Percentiles rank a stretch among this genome's conserved stretches.
Evolutionary conservation across 2,329 filamentous ascomycete species (phyloP).

Genomic region (Aspergillus clavatus): DNA sequence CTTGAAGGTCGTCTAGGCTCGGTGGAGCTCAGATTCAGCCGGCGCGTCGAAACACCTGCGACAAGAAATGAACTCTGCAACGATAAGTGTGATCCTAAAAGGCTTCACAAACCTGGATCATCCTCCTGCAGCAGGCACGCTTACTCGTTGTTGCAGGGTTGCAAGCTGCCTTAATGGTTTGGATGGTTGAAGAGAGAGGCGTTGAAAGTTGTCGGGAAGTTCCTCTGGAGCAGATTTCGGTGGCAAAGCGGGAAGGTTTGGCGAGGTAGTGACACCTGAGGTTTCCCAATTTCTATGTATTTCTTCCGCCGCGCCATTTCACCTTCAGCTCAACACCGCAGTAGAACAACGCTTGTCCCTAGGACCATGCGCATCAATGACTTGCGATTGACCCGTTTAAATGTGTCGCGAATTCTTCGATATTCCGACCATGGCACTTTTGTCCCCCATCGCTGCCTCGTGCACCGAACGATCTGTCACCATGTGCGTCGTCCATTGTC

Average conservation of each 20-base stretch:
- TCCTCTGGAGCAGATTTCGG: slow-evolving; percentile 29
- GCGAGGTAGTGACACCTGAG: slow-evolving; percentile 15
- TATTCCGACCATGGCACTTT: not conserved
- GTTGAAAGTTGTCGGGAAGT: slow-evolving; percentile 27
- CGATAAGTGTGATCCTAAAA: slow-evolving; percentile 19
- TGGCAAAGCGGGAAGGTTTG: slow-evolving; percentile 33
- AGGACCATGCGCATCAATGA: slow-evolving; percentile 25
- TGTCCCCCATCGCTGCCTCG: slow-evolving; percentile 15
- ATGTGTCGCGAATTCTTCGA: slow-evolving; percentile 3
- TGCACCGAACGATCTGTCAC: slow-evolving; percentile 27
- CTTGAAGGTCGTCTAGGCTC: slow-evolving; percentile 22
- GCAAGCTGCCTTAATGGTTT: slow-evolving; percentile 19
- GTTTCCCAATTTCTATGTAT: slow-evolving; percentile 14
- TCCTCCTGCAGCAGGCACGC: slow-evolving; percentile 29
- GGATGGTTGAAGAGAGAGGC: slow-evolving; percentile 22
- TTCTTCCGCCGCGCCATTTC: slow-evolving; percentile 7
- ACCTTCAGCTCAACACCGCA: slow-evolving; percentile 1
- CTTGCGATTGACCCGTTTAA: slow-evolving; percentile 10
- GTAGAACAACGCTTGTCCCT: not conserved
- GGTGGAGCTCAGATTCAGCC: slow-evolving; percentile 31
- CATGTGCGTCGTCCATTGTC: slow-evolving; percentile 24
- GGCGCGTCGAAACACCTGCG: slow-evolving; percentile 30
- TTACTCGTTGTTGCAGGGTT: slow-evolving; percentile 24
- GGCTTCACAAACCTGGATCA: slow-evolving; percentile 36
- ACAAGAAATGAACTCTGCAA: slow-evolving; percentile 23